These are phyloP conservation scores for Leersia perrieri DNA, from an alignment of 176 grass and related monocot genomes.

Conservation along the genomic window DNA sequence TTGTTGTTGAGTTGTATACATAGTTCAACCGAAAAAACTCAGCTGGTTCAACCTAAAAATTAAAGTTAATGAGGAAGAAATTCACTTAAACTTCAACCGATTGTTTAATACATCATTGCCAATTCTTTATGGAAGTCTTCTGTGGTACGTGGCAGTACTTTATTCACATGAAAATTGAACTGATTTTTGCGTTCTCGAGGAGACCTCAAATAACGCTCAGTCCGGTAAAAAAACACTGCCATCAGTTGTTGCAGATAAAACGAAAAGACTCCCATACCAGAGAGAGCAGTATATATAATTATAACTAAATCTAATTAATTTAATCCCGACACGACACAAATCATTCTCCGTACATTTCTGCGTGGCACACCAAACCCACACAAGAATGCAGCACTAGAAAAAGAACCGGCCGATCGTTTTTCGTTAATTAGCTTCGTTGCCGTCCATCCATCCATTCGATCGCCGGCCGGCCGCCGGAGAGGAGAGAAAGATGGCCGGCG, in stretches of 20 bases:
- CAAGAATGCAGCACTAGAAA: no score
- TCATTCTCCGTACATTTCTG: not conserved
- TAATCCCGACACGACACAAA: not conserved
- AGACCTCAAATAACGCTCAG: not conserved
- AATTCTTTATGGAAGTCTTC: not conserved
- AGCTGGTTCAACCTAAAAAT: no score
- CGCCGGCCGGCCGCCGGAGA: not conserved
- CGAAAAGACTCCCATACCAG: no score
- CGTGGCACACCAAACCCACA: not conserved
- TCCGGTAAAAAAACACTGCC: no score
- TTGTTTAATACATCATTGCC: no score
- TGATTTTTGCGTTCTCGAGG: not conserved
- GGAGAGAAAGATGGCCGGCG: no score
- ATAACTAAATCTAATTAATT: not conserved
- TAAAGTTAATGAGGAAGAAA: no score
- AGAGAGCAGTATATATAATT: no score
- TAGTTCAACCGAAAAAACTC: no score
- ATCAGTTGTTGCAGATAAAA: no score
- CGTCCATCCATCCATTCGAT: not conserved
- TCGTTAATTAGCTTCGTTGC: not conserved
- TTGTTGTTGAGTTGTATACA: no score
- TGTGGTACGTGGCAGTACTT: not conserved
- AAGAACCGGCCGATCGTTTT: not conserved
- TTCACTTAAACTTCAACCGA: no score
- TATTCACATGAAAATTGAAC: not conserved